Conservation (phyloP, 2,329 filamentous ascomycete species). For the Rhynchosporium graminicola region DNA sequence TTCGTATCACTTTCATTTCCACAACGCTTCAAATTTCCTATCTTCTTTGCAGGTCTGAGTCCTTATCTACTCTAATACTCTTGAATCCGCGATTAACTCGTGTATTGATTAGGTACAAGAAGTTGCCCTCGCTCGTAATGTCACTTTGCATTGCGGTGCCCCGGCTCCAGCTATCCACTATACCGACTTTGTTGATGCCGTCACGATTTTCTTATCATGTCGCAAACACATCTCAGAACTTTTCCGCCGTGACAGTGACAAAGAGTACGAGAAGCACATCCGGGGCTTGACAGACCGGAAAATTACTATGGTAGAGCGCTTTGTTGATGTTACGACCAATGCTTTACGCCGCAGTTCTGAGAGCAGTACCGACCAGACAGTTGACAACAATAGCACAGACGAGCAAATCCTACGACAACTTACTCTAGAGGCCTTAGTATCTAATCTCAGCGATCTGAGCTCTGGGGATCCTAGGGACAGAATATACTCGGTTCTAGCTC, state of each 20-base stretch:
- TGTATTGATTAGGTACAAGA: constrained; percentile 19
- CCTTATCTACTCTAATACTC: too few species aligned
- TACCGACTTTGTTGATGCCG: constrained; percentile 25
- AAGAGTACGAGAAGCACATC: neutral
- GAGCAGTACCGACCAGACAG: too few species aligned
- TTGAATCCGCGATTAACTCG: too few species aligned
- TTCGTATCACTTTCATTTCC: too few species aligned
- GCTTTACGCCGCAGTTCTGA: constrained; percentile 12
- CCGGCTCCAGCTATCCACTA: constrained; percentile 19
- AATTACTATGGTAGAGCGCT: constrained; percentile 21
- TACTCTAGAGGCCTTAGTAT: constrained; percentile 22
- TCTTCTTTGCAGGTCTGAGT: too few species aligned
- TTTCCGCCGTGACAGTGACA: constrained; percentile 1
- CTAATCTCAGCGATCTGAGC: constrained; percentile 16
- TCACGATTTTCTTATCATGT: constrained; percentile 23
- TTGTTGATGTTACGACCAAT: constrained; percentile 25
- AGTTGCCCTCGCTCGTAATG: constrained; percentile 22
- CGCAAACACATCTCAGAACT: constrained; percentile 12
- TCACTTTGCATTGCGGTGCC: constrained; percentile 38
- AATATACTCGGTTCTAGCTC: constrained; percentile 22
- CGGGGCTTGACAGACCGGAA: constrained; percentile 19
- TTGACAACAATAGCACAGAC: neutral
- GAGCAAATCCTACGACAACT: constrained; percentile 14
- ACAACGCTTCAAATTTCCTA: too few species aligned
- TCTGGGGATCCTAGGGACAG: constrained; percentile 18